These are phyloP conservation scores for Elongisporangium prolatum DNA, from an alignment of 352 stramenopile genomes.

Conservation along the genomic window DNA sequence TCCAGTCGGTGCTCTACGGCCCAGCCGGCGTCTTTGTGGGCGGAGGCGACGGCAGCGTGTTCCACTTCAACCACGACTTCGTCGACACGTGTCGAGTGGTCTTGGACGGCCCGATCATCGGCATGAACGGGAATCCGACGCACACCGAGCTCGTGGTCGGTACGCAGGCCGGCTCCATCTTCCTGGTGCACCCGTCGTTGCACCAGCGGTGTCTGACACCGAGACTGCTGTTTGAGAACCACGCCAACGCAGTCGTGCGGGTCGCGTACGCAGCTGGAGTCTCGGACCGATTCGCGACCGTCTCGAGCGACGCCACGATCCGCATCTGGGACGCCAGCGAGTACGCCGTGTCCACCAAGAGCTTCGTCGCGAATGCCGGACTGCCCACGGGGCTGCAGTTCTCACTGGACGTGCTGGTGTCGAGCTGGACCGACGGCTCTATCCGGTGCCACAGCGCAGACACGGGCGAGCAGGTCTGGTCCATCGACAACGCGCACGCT, in stretches of 20 bases:
- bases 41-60: constrained; percentile 83
- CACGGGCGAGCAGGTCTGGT: constrained; percentile 79
- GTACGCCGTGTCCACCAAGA: constrained; percentile 66
- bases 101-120: constrained; percentile 64
- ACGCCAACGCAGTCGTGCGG: constrained; percentile 66
- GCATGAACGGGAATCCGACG: constrained; percentile 41
- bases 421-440: constrained; percentile 87
- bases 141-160: constrained; percentile 73
- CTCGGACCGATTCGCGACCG: constrained; percentile 88
- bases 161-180: constrained; percentile 77
- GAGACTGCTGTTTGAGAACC: constrained; percentile 75
- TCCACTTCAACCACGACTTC: constrained; percentile 72
- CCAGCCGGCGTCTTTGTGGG: constrained; percentile 54
- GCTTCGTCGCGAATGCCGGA: constrained; percentile 53
- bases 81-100: constrained; percentile 63
- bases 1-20: constrained; percentile 56
- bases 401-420: constrained; percentile 84
- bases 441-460: constrained; percentile 87
- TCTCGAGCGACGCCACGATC: constrained; percentile 83
- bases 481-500: constrained; percentile 88
- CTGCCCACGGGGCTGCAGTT: constrained; percentile 75
- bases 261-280: constrained; percentile 74
- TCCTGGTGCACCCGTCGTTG: constrained; percentile 33
- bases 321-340: constrained; percentile 89
- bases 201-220: constrained; percentile 15